These are phyloP conservation scores for Phyllosticta citriasiana DNA, from an alignment of 2,329 filamentous ascomycete genomes.

Conservation along the genomic window DNA sequence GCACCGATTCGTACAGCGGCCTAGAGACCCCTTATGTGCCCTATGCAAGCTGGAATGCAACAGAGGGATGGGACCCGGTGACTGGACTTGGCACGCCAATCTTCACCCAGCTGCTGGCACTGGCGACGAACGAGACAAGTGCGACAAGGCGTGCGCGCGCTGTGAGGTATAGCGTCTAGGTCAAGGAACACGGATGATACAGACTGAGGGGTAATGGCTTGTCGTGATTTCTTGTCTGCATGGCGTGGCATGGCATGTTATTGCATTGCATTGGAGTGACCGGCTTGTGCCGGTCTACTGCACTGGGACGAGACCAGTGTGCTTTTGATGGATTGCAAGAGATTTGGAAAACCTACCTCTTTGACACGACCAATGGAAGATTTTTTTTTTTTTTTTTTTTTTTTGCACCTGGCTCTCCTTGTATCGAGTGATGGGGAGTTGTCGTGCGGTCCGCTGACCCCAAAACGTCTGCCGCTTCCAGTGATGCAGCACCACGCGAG, in stretches of 20 bases:
- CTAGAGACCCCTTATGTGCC: slow-evolving; percentile 30
- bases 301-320: neutral
- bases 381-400: too few relatives aligned
- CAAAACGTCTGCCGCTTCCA: too few relatives aligned
- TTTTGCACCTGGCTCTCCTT: too few relatives aligned
- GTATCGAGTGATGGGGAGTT: too few relatives aligned
- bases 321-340: too few relatives aligned
- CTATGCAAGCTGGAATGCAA: slow-evolving; percentile 43
- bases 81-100: slow-evolving; percentile 34
- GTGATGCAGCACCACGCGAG: too few relatives aligned
- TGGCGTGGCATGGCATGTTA: neutral
- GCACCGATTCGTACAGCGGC: slow-evolving; percentile 28
- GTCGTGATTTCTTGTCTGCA: neutral
- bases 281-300: neutral
- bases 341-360: too few relatives aligned
- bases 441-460: too few relatives aligned
- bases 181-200: neutral
- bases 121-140: slow-evolving; percentile 9
- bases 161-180: neutral
- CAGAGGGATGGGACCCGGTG: slow-evolving; percentile 40
- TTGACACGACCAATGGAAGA: too few relatives aligned
- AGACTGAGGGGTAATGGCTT: neutral
- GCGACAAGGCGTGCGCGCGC: neutral
- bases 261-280: neutral
- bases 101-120: slow-evolving; percentile 24